phyloP scores from a whole-genome alignment of 345 rosid genomes.

The Capsella bursapastoris region DNA sequence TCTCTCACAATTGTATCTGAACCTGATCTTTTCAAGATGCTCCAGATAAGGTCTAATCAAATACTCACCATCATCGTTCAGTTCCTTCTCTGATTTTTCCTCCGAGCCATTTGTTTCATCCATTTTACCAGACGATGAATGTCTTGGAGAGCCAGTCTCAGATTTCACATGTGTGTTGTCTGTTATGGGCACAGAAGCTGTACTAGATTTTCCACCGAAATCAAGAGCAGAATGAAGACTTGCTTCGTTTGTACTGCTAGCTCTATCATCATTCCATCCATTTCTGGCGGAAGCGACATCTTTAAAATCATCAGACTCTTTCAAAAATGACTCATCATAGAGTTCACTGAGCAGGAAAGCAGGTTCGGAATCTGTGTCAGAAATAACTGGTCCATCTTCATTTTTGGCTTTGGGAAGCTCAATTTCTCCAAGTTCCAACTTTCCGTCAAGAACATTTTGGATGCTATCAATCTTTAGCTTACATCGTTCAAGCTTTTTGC shows the following conservation, averaged over 20 bases:
- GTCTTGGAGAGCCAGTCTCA: slow-evolving; percentile 80
- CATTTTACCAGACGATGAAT: slow-evolving; percentile 65
- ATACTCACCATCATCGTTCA: slow-evolving; percentile 95
- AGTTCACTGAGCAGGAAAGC: slow-evolving; percentile 70
- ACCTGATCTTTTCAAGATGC: slow-evolving; percentile 88
- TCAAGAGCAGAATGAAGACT: slow-evolving; percentile 98
- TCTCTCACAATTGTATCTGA: slow-evolving; percentile 94
- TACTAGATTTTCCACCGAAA: slow-evolving; percentile 85
- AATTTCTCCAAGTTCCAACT: slow-evolving; percentile 73
- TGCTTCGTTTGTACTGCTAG: slow-evolving; percentile 87
- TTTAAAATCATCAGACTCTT: slow-evolving; percentile 57
- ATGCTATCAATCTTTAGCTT: slow-evolving; percentile 79
- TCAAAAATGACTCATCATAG: slow-evolving; percentile 62
- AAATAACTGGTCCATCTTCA: slow-evolving; percentile 63
- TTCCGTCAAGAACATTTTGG: slow-evolving; percentile 77
- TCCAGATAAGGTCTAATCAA: slow-evolving; percentile 95
- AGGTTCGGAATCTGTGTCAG: slow-evolving; percentile 70
- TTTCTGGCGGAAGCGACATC: slow-evolving; percentile 64
- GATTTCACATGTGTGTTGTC: slow-evolving; percentile 75
- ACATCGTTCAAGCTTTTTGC: slow-evolving; percentile 95
- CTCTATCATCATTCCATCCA: slow-evolving; percentile 88
- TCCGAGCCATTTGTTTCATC: slow-evolving; percentile 66
- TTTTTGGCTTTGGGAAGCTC: slow-evolving; percentile 61
- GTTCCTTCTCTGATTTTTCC: slow-evolving; percentile 84
- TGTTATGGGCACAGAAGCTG: slow-evolving; percentile 70